Evolutionary conservation across 306 rosid species (phyloP).

Genomic region (Cicer bijugum): DNA sequence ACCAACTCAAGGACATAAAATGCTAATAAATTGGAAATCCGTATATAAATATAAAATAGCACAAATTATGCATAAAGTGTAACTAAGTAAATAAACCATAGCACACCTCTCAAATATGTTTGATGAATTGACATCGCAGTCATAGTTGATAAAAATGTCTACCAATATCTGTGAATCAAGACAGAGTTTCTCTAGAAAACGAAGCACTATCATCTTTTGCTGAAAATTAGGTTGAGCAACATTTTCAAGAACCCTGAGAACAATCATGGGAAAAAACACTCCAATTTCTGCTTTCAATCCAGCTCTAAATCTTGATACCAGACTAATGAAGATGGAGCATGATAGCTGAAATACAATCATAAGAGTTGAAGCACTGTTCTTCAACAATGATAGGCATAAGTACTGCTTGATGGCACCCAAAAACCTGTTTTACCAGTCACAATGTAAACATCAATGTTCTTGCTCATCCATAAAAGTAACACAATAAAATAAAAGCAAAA

Average conservation of each 20-base stretch:
- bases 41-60: conserved; percentile 24
- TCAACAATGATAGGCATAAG: conserved; percentile 89
- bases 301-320: conserved; percentile 97
- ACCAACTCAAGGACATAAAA: conserved; percentile 27
- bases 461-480: conserved; percentile 31
- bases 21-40: conserved; percentile 43
- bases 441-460: conserved; percentile 46
- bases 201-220: conserved; percentile 98
- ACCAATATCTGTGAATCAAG: conserved; percentile 97
- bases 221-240: conserved; percentile 97
- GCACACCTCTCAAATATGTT: conserved; percentile 98
- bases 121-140: conserved; percentile 99
- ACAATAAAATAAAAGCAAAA: conserved; percentile 39
- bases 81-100: conserved; percentile 37
- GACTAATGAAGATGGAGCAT: conserved; percentile 97
- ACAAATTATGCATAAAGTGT: conserved; percentile 20
- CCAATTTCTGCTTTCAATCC: conserved; percentile 99
- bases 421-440: conserved; percentile 80
- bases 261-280: conserved; percentile 98
- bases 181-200: conserved; percentile 93
- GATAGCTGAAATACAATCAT: conserved; percentile 94
- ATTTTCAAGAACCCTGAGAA: conserved; percentile 96
- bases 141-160: conserved; percentile 93
- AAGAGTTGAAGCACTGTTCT: conserved; percentile 98
- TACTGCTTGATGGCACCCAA: conserved; percentile 98